Base-by-base conservation (phyloP, 179 eudicot species). In the Amaranthus tricolor region DNA sequence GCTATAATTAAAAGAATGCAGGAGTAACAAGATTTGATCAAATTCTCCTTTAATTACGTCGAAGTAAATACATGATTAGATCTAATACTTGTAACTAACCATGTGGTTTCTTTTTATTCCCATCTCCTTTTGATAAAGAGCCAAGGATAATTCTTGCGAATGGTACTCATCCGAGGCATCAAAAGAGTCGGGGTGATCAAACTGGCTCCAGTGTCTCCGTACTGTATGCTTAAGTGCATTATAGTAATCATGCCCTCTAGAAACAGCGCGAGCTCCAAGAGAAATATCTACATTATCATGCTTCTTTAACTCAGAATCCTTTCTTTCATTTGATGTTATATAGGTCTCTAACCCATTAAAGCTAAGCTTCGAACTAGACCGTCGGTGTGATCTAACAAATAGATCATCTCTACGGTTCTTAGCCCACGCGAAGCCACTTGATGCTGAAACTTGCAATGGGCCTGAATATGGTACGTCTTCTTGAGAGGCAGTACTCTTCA, bases 381-480 rank as follows among this genome's bases (percentile, higher is more conserved):
- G 83, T 75, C 94, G 84, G 31, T 89, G 84, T 71, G 97, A 89
- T 82, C 92, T 92, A 76, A 77, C 87, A 45, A 86, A 84, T 45
- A 83, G 79, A 76, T 88, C 91, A 75, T 89, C 94, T 74, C 83
- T 72, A 75, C 92, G 82, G 67, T 83, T 82, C 70, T 85, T 92
- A 17, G 93, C 97, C 99, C 99, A 95, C 21, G 97, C 99, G 81
- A 95, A 95, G 54, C 98, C 99, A 72, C 99, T 93, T 50, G 99
- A 93, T 24, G 87, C 91, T 40, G 97, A 88, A 54, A 95, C 90
- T 78, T 89, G 96, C 49, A 93, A 66, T 6, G 99, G 99, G 40
- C 96, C 97, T 9, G 96, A 84, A 81, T 78, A 88, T 13, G 90
- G 87, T 11, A 89, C 85, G 17, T 93, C 98, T 19, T 88, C 98